phyloP scores from a whole-genome alignment of 495 filamentous ascomycete species.

The Penicillium paxilli region DNA sequence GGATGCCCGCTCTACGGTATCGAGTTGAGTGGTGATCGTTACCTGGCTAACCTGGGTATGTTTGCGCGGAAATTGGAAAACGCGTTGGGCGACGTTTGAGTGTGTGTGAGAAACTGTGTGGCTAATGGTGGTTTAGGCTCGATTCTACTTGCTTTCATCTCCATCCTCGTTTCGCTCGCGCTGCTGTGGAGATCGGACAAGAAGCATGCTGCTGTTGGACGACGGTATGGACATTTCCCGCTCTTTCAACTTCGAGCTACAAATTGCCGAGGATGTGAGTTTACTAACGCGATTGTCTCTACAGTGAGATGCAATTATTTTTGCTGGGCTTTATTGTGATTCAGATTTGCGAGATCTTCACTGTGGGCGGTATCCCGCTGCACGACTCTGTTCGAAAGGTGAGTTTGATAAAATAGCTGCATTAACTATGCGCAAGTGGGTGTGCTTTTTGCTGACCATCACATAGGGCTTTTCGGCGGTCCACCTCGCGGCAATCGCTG shows the following conservation, averaged over 20 bases:
- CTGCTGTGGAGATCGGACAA: slow-evolving; percentile 80
- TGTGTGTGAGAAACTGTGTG: no score
- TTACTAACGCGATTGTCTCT: background rate
- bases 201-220: slow-evolving; percentile 92
- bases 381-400: slow-evolving; percentile 59
- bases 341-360: slow-evolving; percentile 94
- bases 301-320: slow-evolving; percentile 97
- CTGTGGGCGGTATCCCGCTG: slow-evolving; percentile 84
- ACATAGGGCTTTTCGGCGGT: slow-evolving; percentile 84
- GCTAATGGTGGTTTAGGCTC: slow-evolving; percentile 60
- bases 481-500: slow-evolving; percentile 85
- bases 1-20: slow-evolving; percentile 77
- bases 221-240: slow-evolving; percentile 61
- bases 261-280: no score
- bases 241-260: background rate
- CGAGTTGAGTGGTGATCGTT: slow-evolving; percentile 55
- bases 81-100: no score
- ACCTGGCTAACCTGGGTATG: slow-evolving; percentile 86
- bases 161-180: slow-evolving; percentile 64
- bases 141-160: slow-evolving; percentile 78
- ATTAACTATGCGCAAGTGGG: no score
- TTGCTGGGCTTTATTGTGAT: slow-evolving; percentile 84
- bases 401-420: background rate
- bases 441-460: background rate
- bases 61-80: no score